A percentile compares a stretch with the other conserved stretches of the same genome.
Evolutionary conservation across 164 flowering plant genomes (phyloP).

Genomic region (Berberis vulgaris): DNA sequence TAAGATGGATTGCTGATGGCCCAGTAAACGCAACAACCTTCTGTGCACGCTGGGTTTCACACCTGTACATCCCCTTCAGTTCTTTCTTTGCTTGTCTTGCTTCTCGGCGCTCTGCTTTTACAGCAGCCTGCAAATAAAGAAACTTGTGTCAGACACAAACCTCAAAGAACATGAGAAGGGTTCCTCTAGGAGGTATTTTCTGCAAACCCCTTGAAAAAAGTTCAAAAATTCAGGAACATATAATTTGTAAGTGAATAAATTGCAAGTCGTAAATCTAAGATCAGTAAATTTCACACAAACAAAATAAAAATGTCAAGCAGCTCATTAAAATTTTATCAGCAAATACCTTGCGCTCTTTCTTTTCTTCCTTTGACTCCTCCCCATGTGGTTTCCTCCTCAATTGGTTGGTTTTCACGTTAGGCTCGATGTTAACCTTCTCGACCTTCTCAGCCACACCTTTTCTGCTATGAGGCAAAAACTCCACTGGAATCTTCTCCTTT

Average conservation of each 20-base stretch:
- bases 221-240: too few species aligned
- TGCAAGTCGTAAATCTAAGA: background rate
- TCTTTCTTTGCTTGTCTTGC: conserved; percentile 76
- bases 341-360: conserved; percentile 89
- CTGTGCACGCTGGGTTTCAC: conserved; percentile 74
- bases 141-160: background rate
- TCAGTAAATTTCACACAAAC: background rate
- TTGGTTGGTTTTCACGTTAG: conserved; percentile 13
- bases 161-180: background rate
- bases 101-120: conserved; percentile 77
- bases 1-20: conserved; percentile 69
- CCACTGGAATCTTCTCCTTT: conserved; percentile 74
- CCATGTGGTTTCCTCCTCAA: conserved; percentile 41
- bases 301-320: background rate
- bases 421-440: conserved; percentile 10
- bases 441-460: conserved; percentile 31
- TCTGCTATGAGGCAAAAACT: conserved; percentile 47
- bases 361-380: conserved; percentile 84
- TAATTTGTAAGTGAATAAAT: too few species aligned
- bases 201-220: too few species aligned
- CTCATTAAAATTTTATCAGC: background rate
- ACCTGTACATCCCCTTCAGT: conserved; percentile 52
- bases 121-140: conserved; percentile 55
- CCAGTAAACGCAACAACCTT: conserved; percentile 67
- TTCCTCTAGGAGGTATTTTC: too few species aligned